phyloP scores from a whole-genome alignment of 768 basidiomycete species.

The Mycena crocata region DNA sequence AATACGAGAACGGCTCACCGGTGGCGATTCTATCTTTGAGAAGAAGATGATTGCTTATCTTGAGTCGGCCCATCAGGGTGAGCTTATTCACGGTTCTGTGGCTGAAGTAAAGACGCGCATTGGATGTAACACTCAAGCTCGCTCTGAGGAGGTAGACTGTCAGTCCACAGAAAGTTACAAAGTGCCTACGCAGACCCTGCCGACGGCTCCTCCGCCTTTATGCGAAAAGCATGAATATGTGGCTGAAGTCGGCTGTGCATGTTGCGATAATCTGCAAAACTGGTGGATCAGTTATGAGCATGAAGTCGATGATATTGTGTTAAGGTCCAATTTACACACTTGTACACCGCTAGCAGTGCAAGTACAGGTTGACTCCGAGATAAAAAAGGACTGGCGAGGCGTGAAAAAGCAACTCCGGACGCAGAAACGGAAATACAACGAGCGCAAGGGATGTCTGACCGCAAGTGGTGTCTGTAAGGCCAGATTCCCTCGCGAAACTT shows the following conservation, averaged over 20 bases:
- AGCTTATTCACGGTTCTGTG: constrained; percentile 43
- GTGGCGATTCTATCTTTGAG: constrained; percentile 35
- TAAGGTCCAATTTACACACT: too few species aligned
- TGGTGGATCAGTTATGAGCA: constrained; percentile 38
- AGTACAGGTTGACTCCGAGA: too few species aligned
- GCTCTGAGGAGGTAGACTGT: not conserved
- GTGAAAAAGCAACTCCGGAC: constrained; percentile 29
- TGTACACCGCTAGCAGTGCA: too few species aligned
- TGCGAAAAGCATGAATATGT: constrained; percentile 29
- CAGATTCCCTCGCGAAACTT: not conserved
- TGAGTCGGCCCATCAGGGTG: constrained; percentile 39
- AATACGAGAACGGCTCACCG: constrained; percentile 42
- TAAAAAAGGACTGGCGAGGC: constrained; percentile 1
- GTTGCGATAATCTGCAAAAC: not conserved
- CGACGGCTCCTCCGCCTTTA: constrained; percentile 32
- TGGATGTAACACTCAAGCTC: not conserved
- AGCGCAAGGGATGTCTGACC: constrained; percentile 39
- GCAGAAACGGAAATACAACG: constrained; percentile 9
- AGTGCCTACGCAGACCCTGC: constrained; percentile 40
- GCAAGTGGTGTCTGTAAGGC: constrained; percentile 45
- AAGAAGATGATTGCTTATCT: constrained; percentile 38
- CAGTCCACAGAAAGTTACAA: constrained; percentile 10
- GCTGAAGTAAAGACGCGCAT: constrained; percentile 32
- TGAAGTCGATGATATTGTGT: too few species aligned
- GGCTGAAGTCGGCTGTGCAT: not conserved